Evolutionary conservation across 805 yeast genomes (phyloP).

Genomic region (Saturnispora diversa): DNA sequence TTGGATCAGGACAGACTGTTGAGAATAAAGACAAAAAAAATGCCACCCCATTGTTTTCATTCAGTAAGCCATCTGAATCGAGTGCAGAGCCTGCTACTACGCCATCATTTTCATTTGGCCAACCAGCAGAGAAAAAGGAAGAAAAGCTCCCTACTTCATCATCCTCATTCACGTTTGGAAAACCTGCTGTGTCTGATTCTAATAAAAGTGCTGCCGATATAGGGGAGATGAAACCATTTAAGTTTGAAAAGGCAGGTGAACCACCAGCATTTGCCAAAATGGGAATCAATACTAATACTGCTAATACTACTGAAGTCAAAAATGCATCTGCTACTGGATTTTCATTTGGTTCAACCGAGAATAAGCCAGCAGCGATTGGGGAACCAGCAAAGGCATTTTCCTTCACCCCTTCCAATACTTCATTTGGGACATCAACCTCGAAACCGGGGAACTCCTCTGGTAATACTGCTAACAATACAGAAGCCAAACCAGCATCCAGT

Average conservation of each 20-base stretch:
- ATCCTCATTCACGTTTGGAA: no score
- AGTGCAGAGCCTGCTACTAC: no score
- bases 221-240: neutral
- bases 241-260: neutral
- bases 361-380: no score
- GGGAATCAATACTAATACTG: neutral
- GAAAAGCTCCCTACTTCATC: no score
- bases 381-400: no score
- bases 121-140: no score
- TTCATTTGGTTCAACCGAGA: constrained; percentile 4
- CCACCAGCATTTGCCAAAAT: neutral
- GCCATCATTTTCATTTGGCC: no score
- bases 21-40: neutral
- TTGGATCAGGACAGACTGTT: neutral
- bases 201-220: neutral
- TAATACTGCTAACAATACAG: neutral
- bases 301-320: neutral
- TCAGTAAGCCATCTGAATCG: neutral
- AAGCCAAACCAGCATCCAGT: constrained; percentile 6
- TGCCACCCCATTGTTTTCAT: neutral
- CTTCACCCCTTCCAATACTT: no score
- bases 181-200: neutral
- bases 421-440: no score
- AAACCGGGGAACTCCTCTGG: no score
- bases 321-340: neutral